Evolutionary conservation across 2,329 filamentous ascomycete genomes (phyloP).

Genomic region (Penicillium sclerotiorum): DNA sequence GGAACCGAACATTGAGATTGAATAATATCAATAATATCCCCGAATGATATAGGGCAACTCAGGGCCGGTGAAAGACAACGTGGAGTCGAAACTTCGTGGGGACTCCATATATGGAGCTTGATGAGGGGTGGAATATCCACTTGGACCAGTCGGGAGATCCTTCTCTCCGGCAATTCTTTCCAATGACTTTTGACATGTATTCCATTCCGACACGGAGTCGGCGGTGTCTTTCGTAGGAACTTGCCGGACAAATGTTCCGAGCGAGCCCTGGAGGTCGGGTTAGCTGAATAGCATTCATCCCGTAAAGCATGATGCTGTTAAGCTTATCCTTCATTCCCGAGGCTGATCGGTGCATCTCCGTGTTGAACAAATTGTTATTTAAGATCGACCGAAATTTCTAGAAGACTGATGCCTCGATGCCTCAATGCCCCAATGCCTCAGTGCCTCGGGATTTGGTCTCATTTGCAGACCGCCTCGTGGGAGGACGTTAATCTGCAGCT

Average conservation of each 20-base stretch:
- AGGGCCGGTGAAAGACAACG: constrained; percentile 1
- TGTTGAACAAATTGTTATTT: not conserved
- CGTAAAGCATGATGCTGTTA: not conserved
- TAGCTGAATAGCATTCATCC: not conserved
- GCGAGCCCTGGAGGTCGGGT: not conserved
- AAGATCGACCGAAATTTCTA: constrained; percentile 1
- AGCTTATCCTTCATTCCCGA: constrained; percentile 1
- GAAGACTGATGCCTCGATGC: too few species aligned
- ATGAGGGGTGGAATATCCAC: not conserved
- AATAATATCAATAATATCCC: not conserved
- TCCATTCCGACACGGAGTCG: not conserved
- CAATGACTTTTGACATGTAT: not conserved
- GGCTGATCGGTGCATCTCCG: constrained; percentile 3
- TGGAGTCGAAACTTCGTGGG: constrained; percentile 7
- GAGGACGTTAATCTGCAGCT: too few species aligned
- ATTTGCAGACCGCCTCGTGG: not conserved
- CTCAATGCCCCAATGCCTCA: too few species aligned
- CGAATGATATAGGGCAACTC: not conserved
- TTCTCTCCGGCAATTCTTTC: constrained; percentile 1
- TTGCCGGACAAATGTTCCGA: not conserved
- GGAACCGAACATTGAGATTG: constrained; percentile 5
- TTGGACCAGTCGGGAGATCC: constrained; percentile 4
- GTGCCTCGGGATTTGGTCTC: not conserved
- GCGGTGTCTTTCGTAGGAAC: too few species aligned
- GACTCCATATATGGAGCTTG: constrained; percentile 6